These are phyloP conservation scores for Schwanniomyces pseudopolymorphus DNA, from an alignment of 805 yeast species.

Conservation along the genomic window DNA sequence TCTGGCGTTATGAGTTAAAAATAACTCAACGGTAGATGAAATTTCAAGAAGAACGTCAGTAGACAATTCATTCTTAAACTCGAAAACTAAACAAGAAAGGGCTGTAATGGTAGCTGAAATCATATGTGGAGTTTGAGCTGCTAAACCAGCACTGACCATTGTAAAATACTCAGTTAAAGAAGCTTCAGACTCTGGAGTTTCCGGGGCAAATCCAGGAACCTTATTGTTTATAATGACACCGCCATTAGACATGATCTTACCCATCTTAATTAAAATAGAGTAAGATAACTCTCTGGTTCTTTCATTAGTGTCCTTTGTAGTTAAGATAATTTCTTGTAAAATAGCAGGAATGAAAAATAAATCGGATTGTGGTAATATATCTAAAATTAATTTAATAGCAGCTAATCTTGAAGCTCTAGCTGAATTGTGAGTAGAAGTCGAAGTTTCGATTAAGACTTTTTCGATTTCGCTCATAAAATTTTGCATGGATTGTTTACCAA, in stretches of 20 bases:
- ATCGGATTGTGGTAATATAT: conserved; percentile 61
- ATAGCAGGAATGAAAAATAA: conserved; percentile 77
- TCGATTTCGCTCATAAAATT: conserved; percentile 59
- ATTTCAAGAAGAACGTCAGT: conserved; percentile 66
- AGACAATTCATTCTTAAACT: conserved; percentile 69
- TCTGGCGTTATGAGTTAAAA: conserved; percentile 84
- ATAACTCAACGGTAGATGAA: conserved; percentile 82
- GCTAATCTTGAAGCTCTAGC: conserved; percentile 79
- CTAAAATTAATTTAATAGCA: conserved; percentile 62
- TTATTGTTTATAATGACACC: conserved; percentile 64
- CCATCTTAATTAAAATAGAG: conserved; percentile 75
- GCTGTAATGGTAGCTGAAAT: conserved; percentile 92
- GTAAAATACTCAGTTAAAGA: conserved; percentile 81
- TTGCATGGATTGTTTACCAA: conserved; percentile 56
- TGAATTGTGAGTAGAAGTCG: conserved; percentile 60
- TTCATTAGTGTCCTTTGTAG: conserved; percentile 91
- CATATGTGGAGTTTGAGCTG: conserved; percentile 93
- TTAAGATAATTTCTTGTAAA: conserved; percentile 83
- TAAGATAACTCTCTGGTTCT: conserved; percentile 84
- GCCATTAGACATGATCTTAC: conserved; percentile 67
- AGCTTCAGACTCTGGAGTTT: conserved; percentile 64
- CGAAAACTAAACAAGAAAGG: conserved; percentile 80
- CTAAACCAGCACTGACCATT: conserved; percentile 94
- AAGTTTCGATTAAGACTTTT: conserved; percentile 55
- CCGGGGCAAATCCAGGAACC: conserved; percentile 65